Percentiles rank a stretch among this genome's conserved stretches.
phyloP scores from a whole-genome alignment of 2,329 filamentous ascomycete species.

The Fusarium solani-melongenae region DNA sequence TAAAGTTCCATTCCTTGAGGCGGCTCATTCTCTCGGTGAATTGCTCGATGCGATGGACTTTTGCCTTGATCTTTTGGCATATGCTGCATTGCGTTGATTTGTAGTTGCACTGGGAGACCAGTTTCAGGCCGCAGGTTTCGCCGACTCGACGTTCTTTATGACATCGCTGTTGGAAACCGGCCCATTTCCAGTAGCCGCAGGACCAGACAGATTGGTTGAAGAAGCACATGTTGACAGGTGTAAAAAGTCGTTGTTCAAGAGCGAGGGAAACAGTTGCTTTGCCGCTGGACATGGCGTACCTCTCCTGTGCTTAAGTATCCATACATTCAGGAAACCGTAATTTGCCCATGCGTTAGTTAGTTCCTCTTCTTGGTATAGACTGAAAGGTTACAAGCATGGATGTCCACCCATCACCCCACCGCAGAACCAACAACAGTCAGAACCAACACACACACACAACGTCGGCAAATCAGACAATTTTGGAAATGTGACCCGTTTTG shows the following conservation, averaged over 20 bases:
- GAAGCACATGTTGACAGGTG: not conserved
- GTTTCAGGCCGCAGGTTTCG: not conserved
- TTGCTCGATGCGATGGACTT: not conserved
- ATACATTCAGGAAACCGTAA: not conserved
- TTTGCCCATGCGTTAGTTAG: not conserved
- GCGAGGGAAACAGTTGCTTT: not conserved
- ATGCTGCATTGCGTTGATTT: not conserved
- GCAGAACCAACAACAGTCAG: not conserved
- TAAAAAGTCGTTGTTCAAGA: not conserved
- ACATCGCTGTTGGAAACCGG: not conserved
- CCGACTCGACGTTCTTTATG: not conserved
- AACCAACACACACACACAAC: not conserved
- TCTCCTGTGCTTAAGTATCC: not conserved
- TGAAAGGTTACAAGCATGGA: not conserved
- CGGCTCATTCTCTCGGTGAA: not conserved
- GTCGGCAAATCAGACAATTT: not conserved
- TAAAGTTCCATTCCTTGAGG: not conserved
- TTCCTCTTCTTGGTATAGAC: not conserved
- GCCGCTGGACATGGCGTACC: not conserved
- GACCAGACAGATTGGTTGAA: not conserved
- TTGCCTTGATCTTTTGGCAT: not conserved
- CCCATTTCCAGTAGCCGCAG: not conserved
- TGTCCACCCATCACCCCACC: not conserved
- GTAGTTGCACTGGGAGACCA: not conserved
- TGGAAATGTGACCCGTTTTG: not conserved